Evolutionary conservation across 495 filamentous ascomycete species (phyloP).

Genomic region (Lasiosphaeris hirsuta): DNA sequence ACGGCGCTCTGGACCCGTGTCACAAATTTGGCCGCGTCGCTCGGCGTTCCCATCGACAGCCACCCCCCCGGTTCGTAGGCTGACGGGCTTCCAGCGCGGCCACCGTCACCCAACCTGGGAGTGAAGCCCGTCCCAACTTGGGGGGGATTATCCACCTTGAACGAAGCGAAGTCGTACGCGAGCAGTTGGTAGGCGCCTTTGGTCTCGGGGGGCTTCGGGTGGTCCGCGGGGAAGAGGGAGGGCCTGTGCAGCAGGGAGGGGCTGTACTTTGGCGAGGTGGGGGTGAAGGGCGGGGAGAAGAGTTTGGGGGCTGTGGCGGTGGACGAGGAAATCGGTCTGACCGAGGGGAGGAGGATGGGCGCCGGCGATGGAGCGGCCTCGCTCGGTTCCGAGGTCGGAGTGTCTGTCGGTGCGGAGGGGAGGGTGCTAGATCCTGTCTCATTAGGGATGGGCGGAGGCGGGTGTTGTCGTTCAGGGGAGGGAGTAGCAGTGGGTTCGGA

Average conservation of each 20-base stretch:
- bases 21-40: not conserved
- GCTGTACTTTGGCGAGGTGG: not conserved
- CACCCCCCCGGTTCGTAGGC: not conserved
- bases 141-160: not conserved
- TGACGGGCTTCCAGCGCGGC: not conserved
- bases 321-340: not conserved
- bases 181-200: slow-evolving; percentile 20
- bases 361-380: not conserved
- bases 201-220: not conserved
- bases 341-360: not conserved
- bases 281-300: not conserved
- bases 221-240: not conserved
- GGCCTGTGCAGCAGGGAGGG: not conserved
- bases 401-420: not conserved
- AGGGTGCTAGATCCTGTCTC: too few relatives aligned
- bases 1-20: not conserved
- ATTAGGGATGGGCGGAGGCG: too few relatives aligned
- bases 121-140: too few relatives aligned
- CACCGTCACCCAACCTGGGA: slow-evolving; percentile 1
- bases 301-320: not conserved
- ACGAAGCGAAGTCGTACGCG: slow-evolving; percentile 9
- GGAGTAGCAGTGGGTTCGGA: too few relatives aligned
- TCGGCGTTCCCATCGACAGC: not conserved
- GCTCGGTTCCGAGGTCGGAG: not conserved
- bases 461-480: too few relatives aligned